phyloP scores from a whole-genome alignment of 176 grass and related monocot genomes.

The Oryza nivara region DNA sequence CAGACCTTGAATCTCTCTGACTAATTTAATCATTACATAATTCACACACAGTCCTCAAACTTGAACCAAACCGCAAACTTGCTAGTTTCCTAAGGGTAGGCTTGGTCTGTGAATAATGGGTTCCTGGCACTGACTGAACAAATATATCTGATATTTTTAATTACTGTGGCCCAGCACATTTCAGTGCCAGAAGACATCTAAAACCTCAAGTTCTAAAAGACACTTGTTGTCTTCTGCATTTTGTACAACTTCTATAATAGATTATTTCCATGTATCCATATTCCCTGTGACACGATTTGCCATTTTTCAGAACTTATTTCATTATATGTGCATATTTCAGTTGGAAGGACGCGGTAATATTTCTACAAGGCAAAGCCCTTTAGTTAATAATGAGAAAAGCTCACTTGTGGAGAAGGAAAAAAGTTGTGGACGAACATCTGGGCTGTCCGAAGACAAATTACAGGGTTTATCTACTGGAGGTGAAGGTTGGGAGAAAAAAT shows the following conservation, averaged over 20 bases:
- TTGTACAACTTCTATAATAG: not conserved
- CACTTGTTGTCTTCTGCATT: not conserved
- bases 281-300: not conserved
- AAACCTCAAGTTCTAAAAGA: not conserved
- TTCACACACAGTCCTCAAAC: not conserved
- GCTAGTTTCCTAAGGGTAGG: not conserved
- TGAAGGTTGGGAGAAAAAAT: slow-evolving; percentile 80
- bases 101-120: not conserved
- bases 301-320: not conserved
- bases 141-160: not conserved
- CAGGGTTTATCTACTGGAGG: slow-evolving; percentile 58
- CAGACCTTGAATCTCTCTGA: not conserved
- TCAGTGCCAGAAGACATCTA: not conserved
- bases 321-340: slow-evolving; percentile 44
- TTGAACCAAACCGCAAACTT: not conserved
- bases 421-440: slow-evolving; percentile 43
- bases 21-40: not conserved
- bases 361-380: slow-evolving; percentile 57
- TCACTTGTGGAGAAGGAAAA: slow-evolving; percentile 69
- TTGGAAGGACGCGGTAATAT: slow-evolving; percentile 58
- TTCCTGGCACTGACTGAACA: not conserved
- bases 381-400: slow-evolving; percentile 58
- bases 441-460: slow-evolving; percentile 66
- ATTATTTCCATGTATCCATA: not conserved
- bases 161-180: slow-evolving; percentile 16